These are phyloP conservation scores for Lactarius pseudohatsudake DNA, from an alignment of 768 basidiomycete genomes.

Conservation along the genomic window DNA sequence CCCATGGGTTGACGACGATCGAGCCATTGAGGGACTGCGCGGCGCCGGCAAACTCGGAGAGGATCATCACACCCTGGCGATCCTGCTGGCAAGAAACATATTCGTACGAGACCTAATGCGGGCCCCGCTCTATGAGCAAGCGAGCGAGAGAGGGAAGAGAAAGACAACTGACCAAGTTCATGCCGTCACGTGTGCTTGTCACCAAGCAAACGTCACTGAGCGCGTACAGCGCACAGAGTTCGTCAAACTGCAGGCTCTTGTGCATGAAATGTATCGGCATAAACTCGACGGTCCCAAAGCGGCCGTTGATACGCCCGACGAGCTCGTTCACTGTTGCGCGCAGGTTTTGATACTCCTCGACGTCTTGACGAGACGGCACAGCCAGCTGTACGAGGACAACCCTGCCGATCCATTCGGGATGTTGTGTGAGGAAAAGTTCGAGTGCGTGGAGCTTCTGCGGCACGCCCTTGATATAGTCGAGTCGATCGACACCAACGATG, in stretches of 20 bases:
- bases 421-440: conserved; percentile 94
- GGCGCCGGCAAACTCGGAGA: conserved; percentile 98
- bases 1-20: conserved; percentile 98
- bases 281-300: conserved; percentile 98
- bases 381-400: conserved; percentile 96
- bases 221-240: conserved; percentile 96
- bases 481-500: conserved; percentile 96
- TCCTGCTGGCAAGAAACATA: conserved; percentile 95
- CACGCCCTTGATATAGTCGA: conserved; percentile 99
- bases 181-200: conserved; percentile 93
- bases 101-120: conserved; percentile 88
- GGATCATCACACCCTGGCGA: conserved; percentile 93
- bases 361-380: conserved; percentile 95
- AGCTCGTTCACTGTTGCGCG: conserved; percentile 96
- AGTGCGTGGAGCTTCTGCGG: conserved; percentile 97
- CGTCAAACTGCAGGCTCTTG: conserved; percentile 89
- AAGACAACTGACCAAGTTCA: conserved; percentile 84
- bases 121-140: conserved; percentile 2
- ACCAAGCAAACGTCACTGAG: conserved; percentile 96
- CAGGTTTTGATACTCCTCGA: conserved; percentile 98
- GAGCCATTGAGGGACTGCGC: conserved; percentile 95
- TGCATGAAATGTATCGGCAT: conserved; percentile 99
- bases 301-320: conserved; percentile 97
- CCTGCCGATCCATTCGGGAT: conserved; percentile 99
- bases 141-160: conserved; percentile 31